A percentile compares a stretch with the other conserved stretches of the same genome.
These are phyloP conservation scores for Naganishia sp. DNA, from an alignment of 1,284 basidiomycete species.

Conservation along the genomic window DNA sequence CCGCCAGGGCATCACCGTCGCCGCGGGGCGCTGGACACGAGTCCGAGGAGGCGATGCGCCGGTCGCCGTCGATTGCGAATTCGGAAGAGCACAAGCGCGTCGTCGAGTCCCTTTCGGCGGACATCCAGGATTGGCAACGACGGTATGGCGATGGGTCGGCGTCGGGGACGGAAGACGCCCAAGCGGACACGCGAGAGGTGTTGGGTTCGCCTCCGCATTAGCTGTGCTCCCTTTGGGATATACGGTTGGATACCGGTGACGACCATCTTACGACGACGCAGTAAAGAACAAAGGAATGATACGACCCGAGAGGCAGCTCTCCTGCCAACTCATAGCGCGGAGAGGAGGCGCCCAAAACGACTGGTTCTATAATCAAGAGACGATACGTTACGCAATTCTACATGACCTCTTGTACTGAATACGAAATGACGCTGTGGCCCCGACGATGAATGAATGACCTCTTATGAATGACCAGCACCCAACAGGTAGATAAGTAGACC, in stretches of 20 bases:
- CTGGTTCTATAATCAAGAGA: not conserved
- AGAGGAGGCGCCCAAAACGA: not conserved
- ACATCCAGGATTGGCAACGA: constrained; percentile 29
- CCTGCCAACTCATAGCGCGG: not conserved
- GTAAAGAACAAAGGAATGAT: too few relatives aligned
- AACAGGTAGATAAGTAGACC: too few relatives aligned
- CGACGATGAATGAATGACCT: too few relatives aligned
- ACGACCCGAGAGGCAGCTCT: too few relatives aligned
- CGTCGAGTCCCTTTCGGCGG: constrained; percentile 26
- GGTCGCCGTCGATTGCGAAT: constrained; percentile 11
- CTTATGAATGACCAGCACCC: too few relatives aligned
- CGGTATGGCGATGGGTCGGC: constrained; percentile 10
- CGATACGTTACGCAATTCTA: not conserved
- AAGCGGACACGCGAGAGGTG: not conserved
- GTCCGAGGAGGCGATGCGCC: not conserved
- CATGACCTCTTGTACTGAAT: too few relatives aligned
- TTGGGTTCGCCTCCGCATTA: not conserved
- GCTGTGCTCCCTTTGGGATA: not conserved
- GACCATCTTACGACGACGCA: not conserved
- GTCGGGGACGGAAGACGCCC: not conserved
- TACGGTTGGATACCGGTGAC: not conserved
- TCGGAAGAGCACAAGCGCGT: constrained; percentile 27
- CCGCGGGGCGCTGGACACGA: not conserved
- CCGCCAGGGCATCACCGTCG: constrained; percentile 40
- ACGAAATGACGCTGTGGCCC: too few relatives aligned